Conservation (phyloP, 495 filamentous ascomycete species). For the Penicillium flavigenum region DNA sequence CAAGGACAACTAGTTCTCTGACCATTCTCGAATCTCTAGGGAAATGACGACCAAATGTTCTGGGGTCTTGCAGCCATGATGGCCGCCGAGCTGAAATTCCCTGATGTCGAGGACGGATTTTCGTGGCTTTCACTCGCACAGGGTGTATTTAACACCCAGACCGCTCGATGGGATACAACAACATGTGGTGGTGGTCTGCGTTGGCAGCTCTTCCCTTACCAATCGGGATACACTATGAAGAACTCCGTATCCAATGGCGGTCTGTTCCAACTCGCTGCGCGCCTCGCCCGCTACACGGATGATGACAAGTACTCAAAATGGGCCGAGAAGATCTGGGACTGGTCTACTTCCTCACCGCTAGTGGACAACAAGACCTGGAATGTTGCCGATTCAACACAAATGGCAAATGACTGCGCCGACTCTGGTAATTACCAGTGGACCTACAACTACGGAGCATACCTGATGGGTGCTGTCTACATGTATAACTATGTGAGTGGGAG, state of each 20-base stretch:
- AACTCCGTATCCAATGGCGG: slow-evolving; percentile 69
- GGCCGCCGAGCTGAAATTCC: slow-evolving; percentile 53
- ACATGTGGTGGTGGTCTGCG: slow-evolving; percentile 54
- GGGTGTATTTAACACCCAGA: slow-evolving; percentile 72
- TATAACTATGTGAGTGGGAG: slow-evolving; percentile 54
- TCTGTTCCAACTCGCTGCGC: slow-evolving; percentile 68
- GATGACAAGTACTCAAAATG: slow-evolving; percentile 64
- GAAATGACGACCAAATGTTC: slow-evolving; percentile 59
- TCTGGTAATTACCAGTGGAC: slow-evolving; percentile 62
- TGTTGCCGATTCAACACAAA: slow-evolving; percentile 63
- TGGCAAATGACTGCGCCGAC: slow-evolving; percentile 50
- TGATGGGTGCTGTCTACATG: slow-evolving; percentile 69
- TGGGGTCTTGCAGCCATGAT: slow-evolving; percentile 58
- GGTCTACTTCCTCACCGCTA: slow-evolving; percentile 55
- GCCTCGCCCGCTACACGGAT: slow-evolving; percentile 65
- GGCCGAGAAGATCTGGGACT: slow-evolving; percentile 66
- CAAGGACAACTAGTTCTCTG: background rate
- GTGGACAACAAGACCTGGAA: slow-evolving; percentile 43
- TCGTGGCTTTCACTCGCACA: slow-evolving; percentile 75
- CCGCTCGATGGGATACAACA: slow-evolving; percentile 47
- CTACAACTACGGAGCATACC: slow-evolving; percentile 67
- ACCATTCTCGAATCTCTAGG: slow-evolving; percentile 24
- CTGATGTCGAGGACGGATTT: slow-evolving; percentile 48
- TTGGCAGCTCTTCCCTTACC: slow-evolving; percentile 56
- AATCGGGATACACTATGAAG: slow-evolving; percentile 60